Conservation (phyloP, 306 rosid species). For the Pterocarpus santalinus region DNA sequence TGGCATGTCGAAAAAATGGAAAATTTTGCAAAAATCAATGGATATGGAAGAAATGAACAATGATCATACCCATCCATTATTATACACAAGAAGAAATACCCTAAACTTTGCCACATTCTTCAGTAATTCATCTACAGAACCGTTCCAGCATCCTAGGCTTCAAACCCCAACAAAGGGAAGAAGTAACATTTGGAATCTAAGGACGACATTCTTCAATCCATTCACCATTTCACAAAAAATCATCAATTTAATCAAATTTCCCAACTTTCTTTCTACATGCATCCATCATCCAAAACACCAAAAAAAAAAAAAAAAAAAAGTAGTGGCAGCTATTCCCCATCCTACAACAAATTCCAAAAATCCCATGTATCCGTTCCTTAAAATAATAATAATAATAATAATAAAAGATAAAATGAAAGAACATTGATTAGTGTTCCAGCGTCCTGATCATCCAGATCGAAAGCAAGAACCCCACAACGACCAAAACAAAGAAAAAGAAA, state of each 20-base stretch:
- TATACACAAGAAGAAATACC: not conserved
- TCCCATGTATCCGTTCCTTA: not conserved
- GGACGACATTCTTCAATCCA: slow-evolving; percentile 16
- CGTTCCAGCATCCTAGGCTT: slow-evolving; percentile 4
- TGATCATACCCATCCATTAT: slow-evolving; percentile 6
- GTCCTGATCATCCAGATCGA: slow-evolving; percentile 36
- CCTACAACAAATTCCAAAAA: slow-evolving; percentile 29
- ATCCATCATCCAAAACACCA: slow-evolving; percentile 26
- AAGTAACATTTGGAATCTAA: not conserved
- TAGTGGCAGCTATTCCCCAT: slow-evolving; percentile 2
- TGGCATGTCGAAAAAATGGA: not conserved
- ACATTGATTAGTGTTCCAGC: not conserved
- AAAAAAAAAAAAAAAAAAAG: not conserved
- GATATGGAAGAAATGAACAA: slow-evolving; percentile 14
- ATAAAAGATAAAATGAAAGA: not conserved
- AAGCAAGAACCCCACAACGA: slow-evolving; percentile 22
- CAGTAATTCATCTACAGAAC: slow-evolving; percentile 19
- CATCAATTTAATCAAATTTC: slow-evolving; percentile 18
- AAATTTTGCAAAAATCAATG: slow-evolving; percentile 14
- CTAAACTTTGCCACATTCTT: slow-evolving; percentile 24
- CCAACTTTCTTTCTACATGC: slow-evolving; percentile 24
- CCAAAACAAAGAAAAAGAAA: too few relatives aligned
- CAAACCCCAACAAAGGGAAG: slow-evolving; percentile 27
- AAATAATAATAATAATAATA: too few relatives aligned
- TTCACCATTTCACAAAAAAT: slow-evolving; percentile 13